These are phyloP conservation scores for Corniculantispora saksenae DNA, from an alignment of 2,329 filamentous ascomycete genomes.

Conservation along the genomic window DNA sequence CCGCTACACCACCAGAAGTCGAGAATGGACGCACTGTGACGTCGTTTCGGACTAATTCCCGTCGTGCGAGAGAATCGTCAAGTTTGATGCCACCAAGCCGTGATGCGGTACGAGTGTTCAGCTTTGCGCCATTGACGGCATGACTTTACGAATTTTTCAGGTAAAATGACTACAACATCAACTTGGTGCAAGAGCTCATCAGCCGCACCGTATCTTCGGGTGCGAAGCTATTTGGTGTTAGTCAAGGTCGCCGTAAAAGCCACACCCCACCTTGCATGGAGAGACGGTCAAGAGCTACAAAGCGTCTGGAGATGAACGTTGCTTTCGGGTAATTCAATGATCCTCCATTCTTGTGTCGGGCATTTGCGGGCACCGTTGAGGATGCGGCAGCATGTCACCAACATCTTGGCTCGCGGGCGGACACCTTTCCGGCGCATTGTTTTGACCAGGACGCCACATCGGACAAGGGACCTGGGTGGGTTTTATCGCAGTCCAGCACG, in stretches of 20 bases:
- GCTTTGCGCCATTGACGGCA: conserved; percentile 12
- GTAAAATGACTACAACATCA: not conserved
- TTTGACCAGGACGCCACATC: conserved; percentile 12
- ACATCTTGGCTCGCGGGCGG: not conserved
- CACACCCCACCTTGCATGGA: not conserved
- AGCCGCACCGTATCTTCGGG: conserved; percentile 11
- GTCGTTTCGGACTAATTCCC: not conserved
- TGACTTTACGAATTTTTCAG: not conserved
- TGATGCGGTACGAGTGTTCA: not conserved
- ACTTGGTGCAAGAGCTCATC: not conserved
- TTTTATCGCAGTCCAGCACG: not conserved
- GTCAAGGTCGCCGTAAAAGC: not conserved
- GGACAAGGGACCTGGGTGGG: not conserved
- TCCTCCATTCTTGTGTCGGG: not conserved
- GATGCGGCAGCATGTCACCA: not conserved
- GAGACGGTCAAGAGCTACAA: not conserved
- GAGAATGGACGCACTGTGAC: conserved; percentile 4
- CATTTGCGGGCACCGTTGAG: not conserved
- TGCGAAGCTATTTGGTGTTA: conserved; percentile 10
- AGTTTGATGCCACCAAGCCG: not conserved
- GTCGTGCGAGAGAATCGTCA: not conserved
- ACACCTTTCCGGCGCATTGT: not conserved
- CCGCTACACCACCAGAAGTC: not conserved
- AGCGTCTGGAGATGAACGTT: not conserved
- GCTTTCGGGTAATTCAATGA: not conserved